phyloP scores from a whole-genome alignment of 176 grass and related monocot genomes.

The Bolboschoenus planiculmis region DNA sequence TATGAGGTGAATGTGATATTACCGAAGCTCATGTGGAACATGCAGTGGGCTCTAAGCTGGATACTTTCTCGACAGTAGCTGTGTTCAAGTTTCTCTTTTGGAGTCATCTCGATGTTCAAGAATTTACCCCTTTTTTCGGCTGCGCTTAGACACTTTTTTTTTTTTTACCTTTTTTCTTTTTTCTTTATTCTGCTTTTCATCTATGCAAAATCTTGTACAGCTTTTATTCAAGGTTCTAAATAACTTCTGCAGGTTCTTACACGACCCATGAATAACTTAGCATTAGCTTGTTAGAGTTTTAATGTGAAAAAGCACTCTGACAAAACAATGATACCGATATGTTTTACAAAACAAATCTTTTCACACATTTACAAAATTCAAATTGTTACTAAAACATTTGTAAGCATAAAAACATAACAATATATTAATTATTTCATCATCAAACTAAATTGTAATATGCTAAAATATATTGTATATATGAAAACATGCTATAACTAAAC shows the following conservation, averaged over 20 bases:
- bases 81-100: too few species aligned
- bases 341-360: neutral
- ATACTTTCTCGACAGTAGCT: neutral
- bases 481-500: neutral
- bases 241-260: neutral
- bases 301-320: neutral
- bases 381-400: neutral
- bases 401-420: neutral
- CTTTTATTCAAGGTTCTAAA: neutral
- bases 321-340: neutral
- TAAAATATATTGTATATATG: neutral
- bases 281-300: neutral
- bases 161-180: too few species aligned
- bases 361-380: neutral
- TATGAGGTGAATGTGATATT: neutral
- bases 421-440: neutral
- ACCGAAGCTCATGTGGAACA: neutral
- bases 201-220: neutral
- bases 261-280: neutral
- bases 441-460: neutral
- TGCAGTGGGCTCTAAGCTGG: neutral
- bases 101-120: too few species aligned
- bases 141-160: too few species aligned
- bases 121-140: too few species aligned
- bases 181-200: too few species aligned